Evolutionary conservation across 2,329 filamentous ascomycete species (phyloP), one percentile per base, ranked within the genome.

Genomic region (Alternaria sp.): DNA sequence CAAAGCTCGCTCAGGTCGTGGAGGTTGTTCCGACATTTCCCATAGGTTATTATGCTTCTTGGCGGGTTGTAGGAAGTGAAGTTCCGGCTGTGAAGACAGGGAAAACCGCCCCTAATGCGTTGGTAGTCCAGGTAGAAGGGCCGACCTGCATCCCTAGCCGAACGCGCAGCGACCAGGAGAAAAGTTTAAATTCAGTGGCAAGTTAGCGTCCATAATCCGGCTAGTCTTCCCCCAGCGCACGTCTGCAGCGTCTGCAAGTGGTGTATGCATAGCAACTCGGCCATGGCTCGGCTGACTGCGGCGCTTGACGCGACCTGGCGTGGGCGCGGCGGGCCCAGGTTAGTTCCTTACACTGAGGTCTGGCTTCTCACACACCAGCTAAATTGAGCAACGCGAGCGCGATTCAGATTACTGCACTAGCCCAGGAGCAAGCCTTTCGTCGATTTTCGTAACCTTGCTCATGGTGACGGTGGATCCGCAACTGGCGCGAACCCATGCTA

Each of bases 401-500:
- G 76, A 77, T 65, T 77, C 74, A 75, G 67, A 57, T 63, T 66
- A 67, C 69, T 59, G 71, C 71, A 69, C 73, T 71, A 70, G 65
- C 65, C 70, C 69, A 67, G 69, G 65, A 69, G 69, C 65, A 69
- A 64, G 64, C 65, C 66, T 68, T 67, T 67, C 61, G 63, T 69
- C 67, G 69, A 68, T 56, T 64, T 66, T 66, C 61, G 62, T 63
- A 68, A 64, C 62, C 71, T 65, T 70, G 68, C 57, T 66, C 70
- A 69, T 63, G 65, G 64, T 69, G 68, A 74, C 64, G 63, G 71
- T 73, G 69, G 71, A 71, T 66, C 70, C 72, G 67, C 69, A 69
- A 54, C 61, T 77, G 69, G 74, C 72, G 72, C 64, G 72, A 78
- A 78, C 61, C 75, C 69, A 75, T 74, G 66, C 67, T 69, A 67